Percentiles rank a stretch among this genome's conserved stretches.
Evolutionary conservation across 2,329 filamentous ascomycete species (phyloP).

Genomic region (Trichoderma atrobrunneum): DNA sequence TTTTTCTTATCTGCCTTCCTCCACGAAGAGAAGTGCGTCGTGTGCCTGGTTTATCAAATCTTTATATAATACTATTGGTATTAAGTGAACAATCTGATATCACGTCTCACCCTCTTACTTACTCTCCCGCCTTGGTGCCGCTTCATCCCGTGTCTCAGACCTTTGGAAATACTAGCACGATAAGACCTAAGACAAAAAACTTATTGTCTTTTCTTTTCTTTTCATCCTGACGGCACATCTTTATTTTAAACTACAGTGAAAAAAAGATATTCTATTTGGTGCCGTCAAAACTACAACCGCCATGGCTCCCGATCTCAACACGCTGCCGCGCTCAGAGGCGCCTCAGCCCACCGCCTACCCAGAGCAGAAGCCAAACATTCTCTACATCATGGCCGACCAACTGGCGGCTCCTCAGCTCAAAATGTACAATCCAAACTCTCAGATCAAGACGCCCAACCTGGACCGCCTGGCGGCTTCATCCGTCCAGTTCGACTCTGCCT

Average conservation of each 20-base stretch:
- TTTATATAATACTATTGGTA: background rate
- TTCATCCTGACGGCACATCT: background rate
- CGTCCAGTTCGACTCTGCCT: conserved; percentile 89
- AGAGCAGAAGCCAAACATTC: conserved; percentile 41
- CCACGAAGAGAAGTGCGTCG: background rate
- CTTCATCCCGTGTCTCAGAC: background rate
- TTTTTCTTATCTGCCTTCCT: no score
- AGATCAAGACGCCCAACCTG: conserved; percentile 89
- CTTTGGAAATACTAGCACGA: background rate
- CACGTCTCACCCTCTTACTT: background rate
- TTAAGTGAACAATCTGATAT: background rate
- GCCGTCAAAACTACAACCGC: conserved; percentile 14
- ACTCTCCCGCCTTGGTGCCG: background rate
- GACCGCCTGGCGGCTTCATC: conserved; percentile 77
- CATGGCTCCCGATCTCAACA: conserved; percentile 75
- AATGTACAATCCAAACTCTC: conserved; percentile 84
- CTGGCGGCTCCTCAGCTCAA: conserved; percentile 85
- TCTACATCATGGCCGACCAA: conserved; percentile 96
- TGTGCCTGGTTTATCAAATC: background rate
- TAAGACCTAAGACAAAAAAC: background rate
- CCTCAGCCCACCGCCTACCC: conserved; percentile 26
- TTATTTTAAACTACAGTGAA: background rate
- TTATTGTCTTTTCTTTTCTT: background rate
- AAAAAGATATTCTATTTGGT: background rate
- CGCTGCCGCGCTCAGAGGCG: conserved; percentile 57